These are phyloP conservation scores for Sarocladium brachiariae DNA, from an alignment of 2,329 filamentous ascomycete genomes.

Conservation along the genomic window DNA sequence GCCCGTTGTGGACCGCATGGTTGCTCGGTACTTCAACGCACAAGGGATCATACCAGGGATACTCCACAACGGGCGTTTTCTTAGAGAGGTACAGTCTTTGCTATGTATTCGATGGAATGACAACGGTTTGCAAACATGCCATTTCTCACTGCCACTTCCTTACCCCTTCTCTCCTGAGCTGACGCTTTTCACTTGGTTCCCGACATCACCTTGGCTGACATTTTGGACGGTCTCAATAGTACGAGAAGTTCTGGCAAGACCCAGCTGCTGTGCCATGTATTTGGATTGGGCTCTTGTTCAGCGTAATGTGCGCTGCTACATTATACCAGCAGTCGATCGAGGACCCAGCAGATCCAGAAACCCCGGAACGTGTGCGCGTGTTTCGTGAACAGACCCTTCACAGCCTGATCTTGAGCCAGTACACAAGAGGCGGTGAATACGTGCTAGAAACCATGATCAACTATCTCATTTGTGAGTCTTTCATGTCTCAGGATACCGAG, in stretches of 20 bases:
- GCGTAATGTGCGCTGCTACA: constrained; percentile 28
- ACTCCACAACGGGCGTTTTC: constrained; percentile 23
- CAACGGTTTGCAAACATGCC: too few relatives aligned
- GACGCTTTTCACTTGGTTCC: background rate
- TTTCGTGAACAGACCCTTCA: constrained; percentile 27
- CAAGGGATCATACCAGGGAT: constrained; percentile 16
- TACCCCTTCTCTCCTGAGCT: too few relatives aligned
- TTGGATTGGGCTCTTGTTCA: constrained; percentile 41
- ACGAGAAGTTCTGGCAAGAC: constrained; percentile 36
- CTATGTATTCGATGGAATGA: constrained; percentile 16
- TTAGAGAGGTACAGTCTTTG: constrained; percentile 8
- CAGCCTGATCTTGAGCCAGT: constrained; percentile 30
- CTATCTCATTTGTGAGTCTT: constrained; percentile 26
- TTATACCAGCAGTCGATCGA: too few relatives aligned
- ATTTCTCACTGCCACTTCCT: too few relatives aligned
- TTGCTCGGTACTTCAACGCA: constrained; percentile 30
- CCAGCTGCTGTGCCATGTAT: constrained; percentile 28
- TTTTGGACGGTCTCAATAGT: constrained; percentile 20
- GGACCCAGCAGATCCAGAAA: background rate
- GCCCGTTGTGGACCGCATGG: constrained; percentile 24
- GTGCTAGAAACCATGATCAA: constrained; percentile 32
- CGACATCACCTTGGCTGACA: background rate
- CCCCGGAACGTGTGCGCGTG: background rate
- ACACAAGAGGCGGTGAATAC: constrained; percentile 35
- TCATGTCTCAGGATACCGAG: constrained; percentile 22